phyloP scores from a whole-genome alignment of 306 rosid genomes.

The Potentilla sterilis region DNA sequence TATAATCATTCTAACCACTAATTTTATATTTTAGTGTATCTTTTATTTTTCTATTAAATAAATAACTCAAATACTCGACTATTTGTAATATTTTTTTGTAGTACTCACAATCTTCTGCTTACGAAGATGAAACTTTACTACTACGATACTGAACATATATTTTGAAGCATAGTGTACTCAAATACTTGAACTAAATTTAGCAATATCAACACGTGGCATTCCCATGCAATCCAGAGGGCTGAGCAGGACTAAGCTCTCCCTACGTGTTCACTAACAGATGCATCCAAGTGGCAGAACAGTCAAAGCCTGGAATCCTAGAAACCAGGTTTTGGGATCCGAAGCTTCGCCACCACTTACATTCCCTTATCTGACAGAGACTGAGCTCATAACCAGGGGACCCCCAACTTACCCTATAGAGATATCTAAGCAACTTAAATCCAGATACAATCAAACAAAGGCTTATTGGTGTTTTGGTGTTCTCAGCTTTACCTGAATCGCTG shows the following conservation, averaged over 20 bases:
- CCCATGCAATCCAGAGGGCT: neutral
- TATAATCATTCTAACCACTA: too few relatives aligned
- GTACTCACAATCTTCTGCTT: too few relatives aligned
- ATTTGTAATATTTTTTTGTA: too few relatives aligned
- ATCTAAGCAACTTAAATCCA: neutral
- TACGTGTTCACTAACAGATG: neutral
- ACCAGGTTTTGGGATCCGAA: slow-evolving; percentile 36
- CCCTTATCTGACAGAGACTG: neutral
- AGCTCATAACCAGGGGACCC: slow-evolving; percentile 7
- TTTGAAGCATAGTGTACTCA: too few relatives aligned
- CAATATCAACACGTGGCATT: neutral
- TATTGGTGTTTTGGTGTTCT: neutral
- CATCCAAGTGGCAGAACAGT: slow-evolving; percentile 6
- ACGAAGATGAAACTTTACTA: too few relatives aligned
- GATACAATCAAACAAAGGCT: neutral
- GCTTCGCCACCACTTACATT: slow-evolving; percentile 23
- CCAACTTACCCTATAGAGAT: neutral
- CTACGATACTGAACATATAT: too few relatives aligned
- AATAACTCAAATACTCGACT: too few relatives aligned
- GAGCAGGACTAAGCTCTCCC: neutral
- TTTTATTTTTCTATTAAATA: too few relatives aligned
- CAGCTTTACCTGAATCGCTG: neutral
- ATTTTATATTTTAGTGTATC: too few relatives aligned
- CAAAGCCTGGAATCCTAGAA: neutral
- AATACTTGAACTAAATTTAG: too few relatives aligned